phyloP scores from a whole-genome alignment of 2,329 filamentous ascomycete species.

The Diplodia corticola region DNA sequence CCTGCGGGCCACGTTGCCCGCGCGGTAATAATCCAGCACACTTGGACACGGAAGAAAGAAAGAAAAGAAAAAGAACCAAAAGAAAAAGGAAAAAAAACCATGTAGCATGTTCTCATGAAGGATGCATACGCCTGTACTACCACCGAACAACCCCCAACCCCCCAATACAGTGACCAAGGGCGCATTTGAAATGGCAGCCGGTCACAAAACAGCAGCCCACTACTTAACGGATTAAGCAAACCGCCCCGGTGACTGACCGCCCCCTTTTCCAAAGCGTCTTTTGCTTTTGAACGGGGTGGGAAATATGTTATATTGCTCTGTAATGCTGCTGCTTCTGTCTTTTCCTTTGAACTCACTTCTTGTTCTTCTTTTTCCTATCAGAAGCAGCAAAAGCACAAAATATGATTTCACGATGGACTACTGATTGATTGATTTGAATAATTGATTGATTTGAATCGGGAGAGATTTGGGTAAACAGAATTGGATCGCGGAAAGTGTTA shows the following conservation, averaged over 20 bases:
- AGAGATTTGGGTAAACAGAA: background rate
- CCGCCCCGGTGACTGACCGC: background rate
- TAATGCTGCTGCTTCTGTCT: background rate
- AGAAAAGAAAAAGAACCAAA: background rate
- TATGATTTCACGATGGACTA: constrained; percentile 15
- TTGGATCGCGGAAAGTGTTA: background rate
- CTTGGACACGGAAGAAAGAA: background rate
- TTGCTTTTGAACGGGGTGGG: background rate
- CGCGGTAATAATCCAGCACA: background rate
- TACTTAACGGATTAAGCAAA: background rate
- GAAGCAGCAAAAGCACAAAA: background rate
- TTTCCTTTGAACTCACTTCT: background rate
- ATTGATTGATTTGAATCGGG: background rate
- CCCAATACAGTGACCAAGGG: background rate
- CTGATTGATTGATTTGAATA: constrained; percentile 13
- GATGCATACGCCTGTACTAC: constrained; percentile 18
- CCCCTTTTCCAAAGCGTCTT: background rate
- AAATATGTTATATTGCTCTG: background rate
- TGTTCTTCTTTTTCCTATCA: background rate
- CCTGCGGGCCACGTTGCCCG: background rate
- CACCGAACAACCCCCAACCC: background rate
- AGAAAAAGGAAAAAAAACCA: background rate
- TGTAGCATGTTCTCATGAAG: constrained; percentile 1
- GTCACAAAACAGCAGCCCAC: background rate
- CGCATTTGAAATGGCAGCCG: constrained; percentile 4